phyloP scores from a whole-genome alignment of 1,139 yeast genomes.

The Blastobotrys serpentis region DNA sequence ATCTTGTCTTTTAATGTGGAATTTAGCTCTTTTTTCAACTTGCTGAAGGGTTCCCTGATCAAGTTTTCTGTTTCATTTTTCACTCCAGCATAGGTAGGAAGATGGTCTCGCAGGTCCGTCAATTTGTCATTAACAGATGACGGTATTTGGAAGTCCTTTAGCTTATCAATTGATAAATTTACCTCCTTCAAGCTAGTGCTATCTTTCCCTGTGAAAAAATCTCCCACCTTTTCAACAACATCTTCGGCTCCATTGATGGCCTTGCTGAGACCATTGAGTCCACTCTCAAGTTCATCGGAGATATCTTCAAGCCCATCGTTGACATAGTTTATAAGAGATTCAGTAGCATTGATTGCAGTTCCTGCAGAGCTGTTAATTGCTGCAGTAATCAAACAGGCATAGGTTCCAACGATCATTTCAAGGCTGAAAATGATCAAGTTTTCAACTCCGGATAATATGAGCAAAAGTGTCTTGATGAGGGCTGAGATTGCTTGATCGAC shows the following conservation, averaged over 20 bases:
- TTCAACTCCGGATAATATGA: slow-evolving; percentile 57
- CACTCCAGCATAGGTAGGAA: slow-evolving; percentile 61
- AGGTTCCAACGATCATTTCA: slow-evolving; percentile 78
- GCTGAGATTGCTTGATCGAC: slow-evolving; percentile 50
- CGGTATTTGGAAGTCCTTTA: slow-evolving; percentile 65
- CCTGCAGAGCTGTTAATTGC: slow-evolving; percentile 70
- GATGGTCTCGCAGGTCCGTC: slow-evolving; percentile 43
- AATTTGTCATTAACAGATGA: slow-evolving; percentile 54
- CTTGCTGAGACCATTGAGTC: slow-evolving; percentile 55
- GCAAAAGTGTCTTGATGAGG: slow-evolving; percentile 41
- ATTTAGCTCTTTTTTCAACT: slow-evolving; percentile 45
- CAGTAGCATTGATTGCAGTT: slow-evolving; percentile 72
- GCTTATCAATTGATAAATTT: slow-evolving; percentile 55
- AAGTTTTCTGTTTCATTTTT: slow-evolving; percentile 49
- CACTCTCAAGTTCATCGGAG: slow-evolving; percentile 61
- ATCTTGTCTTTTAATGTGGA: slow-evolving; percentile 18
- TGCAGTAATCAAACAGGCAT: slow-evolving; percentile 75
- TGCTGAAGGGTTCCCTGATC: slow-evolving; percentile 54
- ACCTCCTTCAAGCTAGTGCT: slow-evolving; percentile 44
- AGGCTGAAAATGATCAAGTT: slow-evolving; percentile 61
- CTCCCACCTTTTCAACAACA: slow-evolving; percentile 45
- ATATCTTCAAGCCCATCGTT: slow-evolving; percentile 57
- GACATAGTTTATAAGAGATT: slow-evolving; percentile 55
- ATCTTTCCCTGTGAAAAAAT: slow-evolving; percentile 54
- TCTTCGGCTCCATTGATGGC: slow-evolving; percentile 45